phyloP scores from a whole-genome alignment of 768 basidiomycete genomes.

The Fomitopsis pulvina region DNA sequence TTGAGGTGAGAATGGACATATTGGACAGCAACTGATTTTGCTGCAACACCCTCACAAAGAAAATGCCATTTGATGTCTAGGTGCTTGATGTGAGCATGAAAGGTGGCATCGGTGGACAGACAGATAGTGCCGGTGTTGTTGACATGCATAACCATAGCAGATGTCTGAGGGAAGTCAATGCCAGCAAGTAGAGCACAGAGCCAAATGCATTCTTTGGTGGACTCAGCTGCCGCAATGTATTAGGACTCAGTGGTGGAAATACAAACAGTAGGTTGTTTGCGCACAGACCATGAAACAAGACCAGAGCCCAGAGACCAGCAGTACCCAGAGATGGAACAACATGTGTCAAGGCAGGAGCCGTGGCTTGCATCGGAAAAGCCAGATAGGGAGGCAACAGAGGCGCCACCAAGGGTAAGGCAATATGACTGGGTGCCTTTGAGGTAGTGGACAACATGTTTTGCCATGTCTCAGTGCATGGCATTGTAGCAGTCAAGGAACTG shows the following conservation, averaged over 20 bases:
- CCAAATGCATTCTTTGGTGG: slow-evolving; percentile 25
- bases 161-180: slow-evolving; percentile 11
- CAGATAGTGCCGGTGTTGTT: slow-evolving; percentile 34
- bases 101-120: slow-evolving; percentile 15
- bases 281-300: slow-evolving; percentile 22
- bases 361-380: slow-evolving; percentile 27
- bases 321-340: slow-evolving; percentile 23
- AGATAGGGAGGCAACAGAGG: not conserved
- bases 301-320: slow-evolving; percentile 18
- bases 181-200: slow-evolving; percentile 14
- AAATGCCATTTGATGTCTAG: slow-evolving; percentile 36
- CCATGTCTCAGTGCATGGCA: slow-evolving; percentile 16
- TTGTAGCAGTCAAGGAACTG: slow-evolving; percentile 18
- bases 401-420: slow-evolving; percentile 10
- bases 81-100: slow-evolving; percentile 34
- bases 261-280: slow-evolving; percentile 24
- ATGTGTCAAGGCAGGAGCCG: slow-evolving; percentile 8
- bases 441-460: slow-evolving; percentile 20
- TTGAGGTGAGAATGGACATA: slow-evolving; percentile 18
- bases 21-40: slow-evolving; percentile 17
- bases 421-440: slow-evolving; percentile 14
- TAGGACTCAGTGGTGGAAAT: slow-evolving; percentile 29
- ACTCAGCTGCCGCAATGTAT: slow-evolving; percentile 25
- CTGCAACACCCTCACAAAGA: slow-evolving; percentile 28
- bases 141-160: slow-evolving; percentile 15